Conservation (phyloP, 148 eudicot genomes). For the Chenopodium quinoa region DNA sequence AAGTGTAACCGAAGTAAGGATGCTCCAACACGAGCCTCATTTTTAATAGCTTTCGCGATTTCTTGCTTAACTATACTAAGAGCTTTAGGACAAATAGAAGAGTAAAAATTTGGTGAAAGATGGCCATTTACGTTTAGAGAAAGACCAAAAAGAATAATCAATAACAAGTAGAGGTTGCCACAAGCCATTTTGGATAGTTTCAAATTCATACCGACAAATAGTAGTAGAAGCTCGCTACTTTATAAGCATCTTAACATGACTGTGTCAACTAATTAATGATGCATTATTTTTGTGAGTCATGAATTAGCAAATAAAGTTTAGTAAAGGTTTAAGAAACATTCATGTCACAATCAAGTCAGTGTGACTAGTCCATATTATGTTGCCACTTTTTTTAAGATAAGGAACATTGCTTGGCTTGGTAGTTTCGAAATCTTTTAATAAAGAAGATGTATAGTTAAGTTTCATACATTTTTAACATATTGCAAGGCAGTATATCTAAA, state of each 20-base stretch:
- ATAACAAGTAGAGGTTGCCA: constrained; percentile 14
- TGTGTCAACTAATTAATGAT: background rate
- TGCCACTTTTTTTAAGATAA: no score
- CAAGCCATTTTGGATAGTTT: constrained; percentile 16
- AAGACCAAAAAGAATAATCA: constrained; percentile 9
- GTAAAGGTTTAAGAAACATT: background rate
- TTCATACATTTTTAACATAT: no score
- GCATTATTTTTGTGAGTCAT: background rate
- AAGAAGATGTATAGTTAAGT: no score
- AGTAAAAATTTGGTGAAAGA: constrained; percentile 27
- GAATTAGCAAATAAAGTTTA: background rate
- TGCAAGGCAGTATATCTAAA: no score
- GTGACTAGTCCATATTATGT: background rate
- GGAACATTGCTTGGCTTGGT: no score
- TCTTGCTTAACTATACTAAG: constrained; percentile 26
- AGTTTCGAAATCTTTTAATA: no score
- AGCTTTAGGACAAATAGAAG: constrained; percentile 28
- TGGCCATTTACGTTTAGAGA: constrained; percentile 13
- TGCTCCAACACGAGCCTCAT: constrained; percentile 53
- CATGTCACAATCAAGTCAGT: background rate
- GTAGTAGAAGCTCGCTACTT: background rate
- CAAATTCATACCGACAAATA: constrained; percentile 22
- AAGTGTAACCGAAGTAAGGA: constrained; percentile 57
- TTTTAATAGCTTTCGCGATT: constrained; percentile 26
- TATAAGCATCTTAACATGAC: constrained; percentile 9